A percentile compares a stretch with the other conserved stretches of the same genome.
Conservation (phyloP, 805 yeast species). For the Yarrowia sp. region DNA sequence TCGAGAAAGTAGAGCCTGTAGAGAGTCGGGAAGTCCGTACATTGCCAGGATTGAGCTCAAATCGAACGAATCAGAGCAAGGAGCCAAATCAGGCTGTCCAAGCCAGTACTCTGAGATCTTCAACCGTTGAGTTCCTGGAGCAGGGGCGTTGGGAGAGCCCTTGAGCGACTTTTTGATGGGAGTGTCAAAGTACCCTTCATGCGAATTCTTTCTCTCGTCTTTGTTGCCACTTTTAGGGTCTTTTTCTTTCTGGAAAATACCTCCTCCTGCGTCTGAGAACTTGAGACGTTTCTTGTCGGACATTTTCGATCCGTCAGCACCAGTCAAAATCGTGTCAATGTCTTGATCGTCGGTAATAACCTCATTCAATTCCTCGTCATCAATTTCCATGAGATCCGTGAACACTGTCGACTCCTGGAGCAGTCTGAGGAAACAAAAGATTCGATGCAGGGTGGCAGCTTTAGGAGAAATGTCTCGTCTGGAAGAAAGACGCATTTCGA, state of each 20-base stretch:
- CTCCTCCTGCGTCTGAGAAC: slow-evolving; percentile 35
- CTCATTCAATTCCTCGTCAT: slow-evolving; percentile 43
- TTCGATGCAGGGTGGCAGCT: slow-evolving; percentile 78
- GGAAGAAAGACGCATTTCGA: slow-evolving; percentile 68
- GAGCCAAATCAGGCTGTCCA: slow-evolving; percentile 31
- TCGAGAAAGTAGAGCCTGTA: slow-evolving; percentile 73
- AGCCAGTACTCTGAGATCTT: slow-evolving; percentile 36
- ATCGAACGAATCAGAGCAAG: slow-evolving; percentile 32
- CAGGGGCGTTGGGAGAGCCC: slow-evolving; percentile 27
- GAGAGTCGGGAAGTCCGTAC: slow-evolving; percentile 84
- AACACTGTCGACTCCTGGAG: slow-evolving; percentile 76
- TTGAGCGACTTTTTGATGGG: slow-evolving; percentile 35
- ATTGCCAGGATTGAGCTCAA: slow-evolving; percentile 73
- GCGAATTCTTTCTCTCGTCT: slow-evolving; percentile 1
- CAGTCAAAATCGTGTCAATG: slow-evolving; percentile 29
- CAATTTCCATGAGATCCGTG: slow-evolving; percentile 39
- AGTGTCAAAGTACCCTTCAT: slow-evolving; percentile 33
- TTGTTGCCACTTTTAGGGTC: background rate
- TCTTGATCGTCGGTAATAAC: slow-evolving; percentile 37
- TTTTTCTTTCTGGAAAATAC: slow-evolving; percentile 31
- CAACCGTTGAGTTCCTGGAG: slow-evolving; percentile 17
- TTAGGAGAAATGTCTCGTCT: slow-evolving; percentile 74
- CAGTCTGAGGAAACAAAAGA: slow-evolving; percentile 74
- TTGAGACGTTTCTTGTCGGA: slow-evolving; percentile 35
- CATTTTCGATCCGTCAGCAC: slow-evolving; percentile 39